These are phyloP conservation scores for Corynespora cassiicola DNA, from an alignment of 2,329 filamentous ascomycete species.

Conservation along the genomic window DNA sequence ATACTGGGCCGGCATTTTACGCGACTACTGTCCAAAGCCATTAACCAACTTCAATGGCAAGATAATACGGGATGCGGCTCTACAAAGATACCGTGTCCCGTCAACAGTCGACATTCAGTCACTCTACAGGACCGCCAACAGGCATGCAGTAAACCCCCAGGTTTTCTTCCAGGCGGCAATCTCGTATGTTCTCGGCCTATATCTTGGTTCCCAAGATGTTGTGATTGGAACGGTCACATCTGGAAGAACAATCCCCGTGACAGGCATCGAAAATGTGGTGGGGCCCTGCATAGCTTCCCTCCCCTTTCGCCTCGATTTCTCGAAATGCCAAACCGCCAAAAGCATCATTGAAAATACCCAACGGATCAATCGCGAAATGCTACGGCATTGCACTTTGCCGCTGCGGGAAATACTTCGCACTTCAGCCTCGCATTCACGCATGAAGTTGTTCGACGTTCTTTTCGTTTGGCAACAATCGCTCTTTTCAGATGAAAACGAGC, in stretches of 20 bases:
- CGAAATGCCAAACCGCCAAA: slow-evolving; percentile 56
- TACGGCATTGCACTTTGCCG: slow-evolving; percentile 69
- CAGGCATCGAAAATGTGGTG: slow-evolving; percentile 73
- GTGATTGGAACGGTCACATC: slow-evolving; percentile 82
- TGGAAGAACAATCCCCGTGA: slow-evolving; percentile 75
- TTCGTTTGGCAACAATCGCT: slow-evolving; percentile 86
- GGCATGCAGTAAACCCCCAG: slow-evolving; percentile 65
- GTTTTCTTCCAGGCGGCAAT: slow-evolving; percentile 78
- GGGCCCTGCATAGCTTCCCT: slow-evolving; percentile 82
- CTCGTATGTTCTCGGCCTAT: slow-evolving; percentile 68
- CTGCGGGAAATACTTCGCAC: slow-evolving; percentile 76
- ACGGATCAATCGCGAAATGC: slow-evolving; percentile 66
- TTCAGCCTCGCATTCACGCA: too few species aligned
- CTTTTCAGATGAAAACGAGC: slow-evolving; percentile 28
- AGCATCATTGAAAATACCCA: slow-evolving; percentile 73
- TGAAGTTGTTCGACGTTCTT: slow-evolving; percentile 77
- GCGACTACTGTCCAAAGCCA: slow-evolving; percentile 59
- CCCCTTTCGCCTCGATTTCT: slow-evolving; percentile 71
- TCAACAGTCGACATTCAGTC: slow-evolving; percentile 21
- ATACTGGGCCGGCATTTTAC: slow-evolving; percentile 75
- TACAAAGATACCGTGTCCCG: slow-evolving; percentile 22
- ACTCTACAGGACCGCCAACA: slow-evolving; percentile 25
- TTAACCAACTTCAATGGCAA: slow-evolving; percentile 66
- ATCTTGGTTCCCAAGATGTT: slow-evolving; percentile 71
- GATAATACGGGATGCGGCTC: slow-evolving; percentile 8